These are phyloP conservation scores for Starmerella gropengiesseri DNA, from an alignment of 805 yeast species.

Conservation along the genomic window DNA sequence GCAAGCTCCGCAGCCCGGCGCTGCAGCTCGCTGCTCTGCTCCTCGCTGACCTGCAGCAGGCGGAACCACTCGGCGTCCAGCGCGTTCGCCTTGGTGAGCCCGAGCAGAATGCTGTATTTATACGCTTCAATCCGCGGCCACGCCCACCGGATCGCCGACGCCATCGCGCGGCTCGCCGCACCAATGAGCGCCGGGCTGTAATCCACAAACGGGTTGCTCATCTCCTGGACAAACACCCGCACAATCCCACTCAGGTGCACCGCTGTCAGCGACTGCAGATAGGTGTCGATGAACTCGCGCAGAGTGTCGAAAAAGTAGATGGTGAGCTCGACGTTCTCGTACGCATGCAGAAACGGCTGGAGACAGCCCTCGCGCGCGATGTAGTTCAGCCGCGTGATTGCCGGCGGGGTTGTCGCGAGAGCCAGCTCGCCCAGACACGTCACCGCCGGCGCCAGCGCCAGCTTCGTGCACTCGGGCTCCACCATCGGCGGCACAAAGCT, in stretches of 20 bases:
- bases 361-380: constrained; percentile 26
- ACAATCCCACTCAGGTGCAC: constrained; percentile 25
- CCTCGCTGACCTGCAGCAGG: constrained; percentile 10
- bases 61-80: constrained; percentile 13
- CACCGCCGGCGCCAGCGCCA: constrained; percentile 30
- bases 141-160: constrained; percentile 15
- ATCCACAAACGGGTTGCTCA: constrained; percentile 28
- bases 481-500: constrained; percentile 29
- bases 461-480: constrained; percentile 16
- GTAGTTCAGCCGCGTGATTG: constrained; percentile 13
- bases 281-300: constrained; percentile 9
- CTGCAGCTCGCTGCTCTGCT: constrained; percentile 5
- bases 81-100: constrained; percentile 20
- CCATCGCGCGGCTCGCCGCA: constrained; percentile 16
- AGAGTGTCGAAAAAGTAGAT: constrained; percentile 16
- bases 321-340: constrained; percentile 22
- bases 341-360: constrained; percentile 22
- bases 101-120: constrained; percentile 25
- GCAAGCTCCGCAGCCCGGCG: not conserved
- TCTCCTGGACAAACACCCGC: constrained; percentile 20
- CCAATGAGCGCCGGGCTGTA: constrained; percentile 19
- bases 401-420: not conserved
- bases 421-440: constrained; percentile 36
- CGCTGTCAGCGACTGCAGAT: constrained; percentile 18
- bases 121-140: constrained; percentile 26